Evolutionary conservation across 2,329 filamentous ascomycete species (phyloP).

Genomic region (Aspergillus ruber): DNA sequence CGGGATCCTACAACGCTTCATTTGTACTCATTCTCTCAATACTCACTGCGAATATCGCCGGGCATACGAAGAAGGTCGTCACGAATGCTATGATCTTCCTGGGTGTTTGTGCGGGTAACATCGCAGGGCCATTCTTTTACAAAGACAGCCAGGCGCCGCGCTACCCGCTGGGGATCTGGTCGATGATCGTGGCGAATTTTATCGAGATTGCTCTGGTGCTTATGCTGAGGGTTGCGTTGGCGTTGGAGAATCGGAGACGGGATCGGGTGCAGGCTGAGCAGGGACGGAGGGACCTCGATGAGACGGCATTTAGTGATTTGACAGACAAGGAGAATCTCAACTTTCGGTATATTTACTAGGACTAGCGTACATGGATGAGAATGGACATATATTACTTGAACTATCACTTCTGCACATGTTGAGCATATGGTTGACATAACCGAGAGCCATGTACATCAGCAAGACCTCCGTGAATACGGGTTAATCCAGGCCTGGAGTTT

Average conservation of each 20-base stretch:
- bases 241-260: constrained; percentile 15
- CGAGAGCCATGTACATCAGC: too few relatives aligned
- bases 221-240: constrained; percentile 6
- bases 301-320: constrained; percentile 44
- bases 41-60: constrained; percentile 23
- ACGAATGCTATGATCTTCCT: constrained; percentile 23
- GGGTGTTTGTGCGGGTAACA: constrained; percentile 20
- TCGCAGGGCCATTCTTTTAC: constrained; percentile 24
- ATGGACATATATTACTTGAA: too few relatives aligned
- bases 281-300: constrained; percentile 20
- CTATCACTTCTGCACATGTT: too few relatives aligned
- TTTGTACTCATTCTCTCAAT: constrained; percentile 25
- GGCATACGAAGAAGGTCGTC: constrained; percentile 27
- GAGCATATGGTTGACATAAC: too few relatives aligned
- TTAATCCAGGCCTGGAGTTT: too few relatives aligned
- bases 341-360: constrained; percentile 19
- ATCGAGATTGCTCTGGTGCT: constrained; percentile 13
- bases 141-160: constrained; percentile 18
- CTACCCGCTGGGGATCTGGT: constrained; percentile 19
- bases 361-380: too few relatives aligned
- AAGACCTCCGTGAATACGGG: too few relatives aligned
- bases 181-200: constrained; percentile 18
- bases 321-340: constrained; percentile 45
- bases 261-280: constrained; percentile 6
- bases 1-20: constrained; percentile 23